A percentile compares a stretch with the other conserved stretches of the same genome.
Evolutionary conservation across 1,139 yeast species (phyloP).

Genomic region (Komagataea norvegica): DNA sequence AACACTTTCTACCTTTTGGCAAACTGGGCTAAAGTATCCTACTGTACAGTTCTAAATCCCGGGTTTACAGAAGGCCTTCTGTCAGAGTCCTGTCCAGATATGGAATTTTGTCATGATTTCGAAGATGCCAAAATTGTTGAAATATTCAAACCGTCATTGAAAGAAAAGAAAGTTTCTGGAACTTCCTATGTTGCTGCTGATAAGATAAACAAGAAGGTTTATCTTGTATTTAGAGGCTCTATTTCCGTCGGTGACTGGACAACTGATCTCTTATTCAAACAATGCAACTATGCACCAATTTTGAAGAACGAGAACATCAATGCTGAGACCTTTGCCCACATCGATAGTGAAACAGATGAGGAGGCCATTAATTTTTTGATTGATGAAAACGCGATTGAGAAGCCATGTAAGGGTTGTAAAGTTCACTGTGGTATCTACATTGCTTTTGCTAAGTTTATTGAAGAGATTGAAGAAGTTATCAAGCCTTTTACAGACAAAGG

Average conservation of each 20-base stretch:
- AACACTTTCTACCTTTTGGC: conserved; percentile 14
- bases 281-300: conserved; percentile 18
- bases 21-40: conserved; percentile 20
- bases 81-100: conserved; percentile 16
- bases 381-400: conserved; percentile 15
- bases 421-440: conserved; percentile 55
- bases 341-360: neutral
- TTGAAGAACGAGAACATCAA: conserved; percentile 9
- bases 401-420: conserved; percentile 43
- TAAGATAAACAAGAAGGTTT: conserved; percentile 29
- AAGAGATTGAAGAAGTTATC: conserved; percentile 34
- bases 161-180: conserved; percentile 39
- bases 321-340: conserved; percentile 3
- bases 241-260: conserved; percentile 53
- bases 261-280: conserved; percentile 40
- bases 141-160: conserved; percentile 12
- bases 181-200: conserved; percentile 40
- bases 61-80: conserved; percentile 14
- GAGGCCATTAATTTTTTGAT: neutral
- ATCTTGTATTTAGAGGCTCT: conserved; percentile 53
- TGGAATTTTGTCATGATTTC: conserved; percentile 15
- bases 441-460: conserved; percentile 38
- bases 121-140: conserved; percentile 7
- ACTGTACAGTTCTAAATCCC: conserved; percentile 16
- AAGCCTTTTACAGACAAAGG: conserved; percentile 32